Evolutionary conservation across 2,329 filamentous ascomycete species (phyloP).

Genomic region (Colletotrichum tropicale): DNA sequence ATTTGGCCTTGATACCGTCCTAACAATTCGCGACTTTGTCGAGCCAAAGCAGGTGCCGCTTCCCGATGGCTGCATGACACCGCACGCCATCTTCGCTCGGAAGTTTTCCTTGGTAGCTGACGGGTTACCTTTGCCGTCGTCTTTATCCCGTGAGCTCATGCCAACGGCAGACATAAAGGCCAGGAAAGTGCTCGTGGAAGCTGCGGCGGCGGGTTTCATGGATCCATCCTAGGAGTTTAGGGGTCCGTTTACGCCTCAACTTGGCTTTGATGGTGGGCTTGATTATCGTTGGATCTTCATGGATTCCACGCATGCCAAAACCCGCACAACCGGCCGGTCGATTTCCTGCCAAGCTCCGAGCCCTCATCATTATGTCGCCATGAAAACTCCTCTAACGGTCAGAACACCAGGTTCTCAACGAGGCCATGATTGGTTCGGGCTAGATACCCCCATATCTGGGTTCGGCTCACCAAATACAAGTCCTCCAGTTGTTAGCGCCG

Average conservation of each 20-base stretch:
- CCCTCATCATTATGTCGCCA: not conserved
- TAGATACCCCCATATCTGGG: not conserved
- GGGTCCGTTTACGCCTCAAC: constrained; percentile 48
- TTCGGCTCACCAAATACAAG: not conserved
- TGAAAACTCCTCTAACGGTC: not conserved
- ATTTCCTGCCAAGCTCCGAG: not conserved
- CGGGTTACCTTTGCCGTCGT: constrained; percentile 34
- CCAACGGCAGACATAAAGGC: constrained; percentile 47
- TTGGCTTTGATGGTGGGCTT: constrained; percentile 49
- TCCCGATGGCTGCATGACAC: constrained; percentile 40
- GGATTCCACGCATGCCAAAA: not conserved
- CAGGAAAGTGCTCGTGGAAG: constrained; percentile 35
- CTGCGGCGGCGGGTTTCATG: constrained; percentile 29
- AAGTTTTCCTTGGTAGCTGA: constrained; percentile 42
- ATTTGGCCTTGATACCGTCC: constrained; percentile 9
- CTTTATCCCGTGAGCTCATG: constrained; percentile 37
- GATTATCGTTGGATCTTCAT: constrained; percentile 40
- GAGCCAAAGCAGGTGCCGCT: constrained; percentile 28
- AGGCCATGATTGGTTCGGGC: constrained; percentile 17
- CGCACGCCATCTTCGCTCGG: constrained; percentile 49
- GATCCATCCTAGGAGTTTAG: constrained; percentile 36
- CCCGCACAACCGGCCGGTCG: not conserved
- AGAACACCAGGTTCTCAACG: not conserved
- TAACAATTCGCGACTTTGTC: not conserved
- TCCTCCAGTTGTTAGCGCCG: not conserved